Conservation (phyloP, 306 rosid species). For the Citrullus amarus region DNA sequence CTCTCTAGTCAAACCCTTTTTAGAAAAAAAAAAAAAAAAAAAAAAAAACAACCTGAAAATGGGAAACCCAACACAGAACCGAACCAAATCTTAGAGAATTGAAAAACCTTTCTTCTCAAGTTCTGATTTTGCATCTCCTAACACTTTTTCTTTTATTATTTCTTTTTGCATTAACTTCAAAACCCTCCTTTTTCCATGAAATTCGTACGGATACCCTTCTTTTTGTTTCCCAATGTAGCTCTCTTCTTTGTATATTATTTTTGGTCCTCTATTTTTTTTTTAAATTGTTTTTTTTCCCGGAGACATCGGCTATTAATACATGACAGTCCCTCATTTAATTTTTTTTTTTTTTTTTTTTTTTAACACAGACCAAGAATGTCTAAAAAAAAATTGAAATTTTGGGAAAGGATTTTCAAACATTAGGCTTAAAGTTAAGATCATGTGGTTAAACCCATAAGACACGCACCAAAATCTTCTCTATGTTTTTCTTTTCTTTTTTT, state of each 20-base stretch:
- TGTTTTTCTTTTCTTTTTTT: neutral
- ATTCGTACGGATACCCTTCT: neutral
- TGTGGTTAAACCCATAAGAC: slow-evolving; percentile 73
- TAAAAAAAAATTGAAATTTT: slow-evolving; percentile 13
- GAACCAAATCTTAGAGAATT: neutral
- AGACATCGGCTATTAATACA: slow-evolving; percentile 54
- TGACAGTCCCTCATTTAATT: slow-evolving; percentile 30
- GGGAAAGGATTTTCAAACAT: slow-evolving; percentile 29
- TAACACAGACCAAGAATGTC: slow-evolving; percentile 13
- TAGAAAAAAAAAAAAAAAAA: neutral
- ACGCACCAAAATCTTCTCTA: slow-evolving; percentile 25
- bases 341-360: neutral
- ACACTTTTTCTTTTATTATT: neutral
- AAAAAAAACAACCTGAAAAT: neutral
- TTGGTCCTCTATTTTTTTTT: neutral
- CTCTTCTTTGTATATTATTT: neutral
- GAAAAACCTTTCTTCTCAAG: neutral
- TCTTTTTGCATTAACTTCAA: neutral
- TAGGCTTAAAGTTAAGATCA: slow-evolving; percentile 40
- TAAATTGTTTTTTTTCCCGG: slow-evolving; percentile 20
- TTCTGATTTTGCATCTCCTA: neutral
- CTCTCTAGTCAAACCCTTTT: neutral
- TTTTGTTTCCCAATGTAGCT: slow-evolving; percentile 10
- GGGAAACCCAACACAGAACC: neutral
- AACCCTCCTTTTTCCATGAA: neutral